Base-by-base conservation (phyloP, 805 yeast species). In the Torulaspora quercuum region DNA sequence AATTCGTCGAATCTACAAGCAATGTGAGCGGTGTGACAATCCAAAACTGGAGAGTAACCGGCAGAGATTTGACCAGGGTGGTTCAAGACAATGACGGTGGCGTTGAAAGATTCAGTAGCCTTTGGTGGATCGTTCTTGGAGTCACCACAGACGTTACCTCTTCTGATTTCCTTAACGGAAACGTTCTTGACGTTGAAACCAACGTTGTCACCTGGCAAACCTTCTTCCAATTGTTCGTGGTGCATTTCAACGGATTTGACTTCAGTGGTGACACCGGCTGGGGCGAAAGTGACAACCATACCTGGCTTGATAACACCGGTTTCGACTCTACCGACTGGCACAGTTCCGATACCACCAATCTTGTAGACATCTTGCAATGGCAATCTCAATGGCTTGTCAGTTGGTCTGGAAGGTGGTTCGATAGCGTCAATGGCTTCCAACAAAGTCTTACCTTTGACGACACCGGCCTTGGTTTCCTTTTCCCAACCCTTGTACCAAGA, bases 111-210 rank as follows among this genome's bases (percentile, higher is more conserved):
- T 53, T 73, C 82, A 64, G 78, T 69, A 56, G 77, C 90, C 71
- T 72, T 66, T 63, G 92, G 90, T 63, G 92, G 89, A 67, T 84
- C 92, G 76, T 80, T 76, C 79, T 81, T 79, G 68, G 88, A 78
- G 78, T 82, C 88, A 76, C 92, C 88, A 70, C 84, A 74, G 55
- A 85, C 89, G 84, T 85, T 85, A 74, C 95, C 95, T 76, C 89
- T 82, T 70, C 87, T 81, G 63, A 84, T 80, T 63, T 85, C 92
- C 78, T 84, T 81, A 53, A 80, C 83, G 68, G 89, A 81, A 63
- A 82, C 88, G 72, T 81, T 79, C 86, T 85, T 85, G 69, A 84
- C 84, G 79, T 83, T 85, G 82, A 84, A 76, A 58, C 90, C 88
- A 57, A 81, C 88, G 65, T 80, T 81, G 82, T 84, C 94, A 79